A percentile compares a stretch with the other conserved stretches of the same genome.
phyloP scores from a whole-genome alignment of 805 yeast species.

The Ogataea henricii region DNA sequence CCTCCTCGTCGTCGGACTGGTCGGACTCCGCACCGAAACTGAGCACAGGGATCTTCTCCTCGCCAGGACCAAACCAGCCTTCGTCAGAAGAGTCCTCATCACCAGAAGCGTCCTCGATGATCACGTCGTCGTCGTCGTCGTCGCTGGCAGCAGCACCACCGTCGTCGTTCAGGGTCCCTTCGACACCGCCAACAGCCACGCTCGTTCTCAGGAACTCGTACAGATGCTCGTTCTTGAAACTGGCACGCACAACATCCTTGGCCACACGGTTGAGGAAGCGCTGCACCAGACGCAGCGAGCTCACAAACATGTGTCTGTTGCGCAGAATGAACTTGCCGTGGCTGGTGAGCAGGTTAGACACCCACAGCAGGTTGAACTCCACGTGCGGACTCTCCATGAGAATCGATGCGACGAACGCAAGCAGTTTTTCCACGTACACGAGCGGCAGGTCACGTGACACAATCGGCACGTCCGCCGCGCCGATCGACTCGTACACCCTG shows the following conservation, averaged over 20 bases:
- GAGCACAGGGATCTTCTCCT: conserved; percentile 32
- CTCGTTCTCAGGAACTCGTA: conserved; percentile 49
- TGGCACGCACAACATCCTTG: conserved; percentile 64
- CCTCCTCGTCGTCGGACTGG: conserved; percentile 35
- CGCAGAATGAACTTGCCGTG: conserved; percentile 77
- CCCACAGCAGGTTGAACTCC: conserved; percentile 84
- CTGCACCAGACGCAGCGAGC: conserved; percentile 68
- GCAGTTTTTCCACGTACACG: conserved; percentile 68
- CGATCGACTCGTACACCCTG: conserved; percentile 71
- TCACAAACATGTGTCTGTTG: conserved; percentile 62
- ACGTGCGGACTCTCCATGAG: conserved; percentile 75
- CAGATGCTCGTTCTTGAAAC: conserved; percentile 55
- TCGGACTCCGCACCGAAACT: conserved; percentile 37
- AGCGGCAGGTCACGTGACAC: conserved; percentile 71
- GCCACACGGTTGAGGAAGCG: conserved; percentile 74
- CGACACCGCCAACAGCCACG: conserved; percentile 1
- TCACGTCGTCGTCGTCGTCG: conserved; percentile 22
- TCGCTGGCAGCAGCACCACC: conserved; percentile 24
- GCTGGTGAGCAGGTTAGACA: conserved; percentile 60
- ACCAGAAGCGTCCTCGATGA: conserved; percentile 17
- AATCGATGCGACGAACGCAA: conserved; percentile 68
- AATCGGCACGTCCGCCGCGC: conserved; percentile 67
- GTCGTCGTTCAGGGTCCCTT: background rate
- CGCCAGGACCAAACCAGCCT: conserved; percentile 37
- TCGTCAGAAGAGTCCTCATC: conserved; percentile 17